Conservation (phyloP, 2,329 filamentous ascomycete genomes). For the Colletotrichum incanum region DNA sequence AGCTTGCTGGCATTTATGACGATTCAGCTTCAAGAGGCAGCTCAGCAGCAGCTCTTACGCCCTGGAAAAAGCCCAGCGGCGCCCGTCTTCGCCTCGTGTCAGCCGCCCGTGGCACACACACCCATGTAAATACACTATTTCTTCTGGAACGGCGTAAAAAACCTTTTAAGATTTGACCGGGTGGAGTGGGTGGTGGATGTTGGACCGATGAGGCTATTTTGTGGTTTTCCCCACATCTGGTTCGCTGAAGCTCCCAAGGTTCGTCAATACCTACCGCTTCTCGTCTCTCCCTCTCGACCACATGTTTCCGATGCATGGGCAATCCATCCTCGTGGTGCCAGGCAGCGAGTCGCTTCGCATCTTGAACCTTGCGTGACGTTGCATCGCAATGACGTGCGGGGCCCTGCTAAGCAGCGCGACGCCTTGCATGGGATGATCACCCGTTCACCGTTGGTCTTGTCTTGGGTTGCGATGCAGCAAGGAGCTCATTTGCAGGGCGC, state of each 20-base stretch:
- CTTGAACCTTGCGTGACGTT: conserved; percentile 39
- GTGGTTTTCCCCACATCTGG: conserved; percentile 10
- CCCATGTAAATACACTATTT: conserved; percentile 6
- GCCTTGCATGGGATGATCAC: conserved; percentile 26
- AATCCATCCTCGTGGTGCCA: neutral
- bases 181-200: conserved; percentile 1
- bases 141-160: conserved; percentile 12
- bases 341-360: conserved; percentile 14
- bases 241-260: neutral
- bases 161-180: neutral
- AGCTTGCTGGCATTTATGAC: conserved; percentile 31
- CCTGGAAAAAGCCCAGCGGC: neutral
- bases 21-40: conserved; percentile 27
- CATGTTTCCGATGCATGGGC: neutral
- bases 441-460: conserved; percentile 17
- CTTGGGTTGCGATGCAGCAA: conserved; percentile 22
- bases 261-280: neutral
- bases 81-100: conserved; percentile 5
- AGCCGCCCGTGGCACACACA: conserved; percentile 5
- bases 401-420: neutral
- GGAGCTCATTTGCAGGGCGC: neutral
- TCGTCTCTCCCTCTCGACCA: neutral
- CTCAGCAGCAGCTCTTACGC: neutral
- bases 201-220: conserved; percentile 29
- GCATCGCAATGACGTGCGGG: conserved; percentile 41